A percentile compares a stretch with the other conserved stretches of the same genome.
Evolutionary conservation across 495 filamentous ascomycete genomes (phyloP).

Genomic region (Bryoglossum gracile): DNA sequence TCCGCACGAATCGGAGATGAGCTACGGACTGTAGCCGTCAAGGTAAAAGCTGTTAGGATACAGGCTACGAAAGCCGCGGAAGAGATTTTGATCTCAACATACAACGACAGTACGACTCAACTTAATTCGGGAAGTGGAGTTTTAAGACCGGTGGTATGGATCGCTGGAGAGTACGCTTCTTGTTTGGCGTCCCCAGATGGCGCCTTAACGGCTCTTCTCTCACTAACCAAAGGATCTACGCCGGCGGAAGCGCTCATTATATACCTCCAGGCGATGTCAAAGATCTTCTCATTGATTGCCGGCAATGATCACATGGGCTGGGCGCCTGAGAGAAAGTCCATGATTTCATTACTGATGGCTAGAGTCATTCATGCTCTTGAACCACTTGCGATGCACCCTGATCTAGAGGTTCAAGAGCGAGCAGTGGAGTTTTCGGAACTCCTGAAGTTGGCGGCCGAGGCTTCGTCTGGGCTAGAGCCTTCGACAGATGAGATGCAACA

Average conservation of each 20-base stretch:
- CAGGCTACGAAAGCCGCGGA: constrained; percentile 81
- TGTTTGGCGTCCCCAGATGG: constrained; percentile 56
- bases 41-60: constrained; percentile 70
- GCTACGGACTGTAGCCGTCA: constrained; percentile 82
- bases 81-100: constrained; percentile 50
- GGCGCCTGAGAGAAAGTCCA: constrained; percentile 59
- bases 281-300: constrained; percentile 66
- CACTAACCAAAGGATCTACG: constrained; percentile 52
- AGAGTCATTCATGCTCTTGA: constrained; percentile 78
- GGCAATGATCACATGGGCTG: constrained; percentile 48
- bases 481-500: constrained; percentile 36
- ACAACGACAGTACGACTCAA: constrained; percentile 33
- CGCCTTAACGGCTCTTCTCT: constrained; percentile 64
- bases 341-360: constrained; percentile 65
- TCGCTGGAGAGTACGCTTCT: constrained; percentile 77
- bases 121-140: constrained; percentile 45
- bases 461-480: constrained; percentile 56
- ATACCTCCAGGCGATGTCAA: constrained; percentile 80
- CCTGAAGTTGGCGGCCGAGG: constrained; percentile 75
- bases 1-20: constrained; percentile 73
- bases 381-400: constrained; percentile 67
- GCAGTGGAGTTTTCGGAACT: constrained; percentile 88
- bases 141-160: constrained; percentile 69
- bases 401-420: constrained; percentile 91
- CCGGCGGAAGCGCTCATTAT: constrained; percentile 58